A percentile compares a stretch with the other conserved stretches of the same genome.
These are phyloP conservation scores for Zangia roseola DNA, from an alignment of 768 basidiomycete species.

Conservation along the genomic window DNA sequence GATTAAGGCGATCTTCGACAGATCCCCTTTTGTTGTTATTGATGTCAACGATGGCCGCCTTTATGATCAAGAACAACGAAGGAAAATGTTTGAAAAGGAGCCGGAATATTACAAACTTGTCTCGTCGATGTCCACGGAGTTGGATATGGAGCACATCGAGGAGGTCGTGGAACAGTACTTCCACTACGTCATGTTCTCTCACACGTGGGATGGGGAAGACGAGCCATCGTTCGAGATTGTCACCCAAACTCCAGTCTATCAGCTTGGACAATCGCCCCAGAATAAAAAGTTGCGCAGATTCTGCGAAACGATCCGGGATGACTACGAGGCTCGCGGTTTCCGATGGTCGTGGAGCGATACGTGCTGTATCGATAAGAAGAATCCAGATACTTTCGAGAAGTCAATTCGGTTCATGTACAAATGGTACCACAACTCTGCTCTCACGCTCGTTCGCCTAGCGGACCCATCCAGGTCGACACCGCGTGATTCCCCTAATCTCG, in stretches of 20 bases:
- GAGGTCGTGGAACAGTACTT: slow-evolving; percentile 4
- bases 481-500: neutral
- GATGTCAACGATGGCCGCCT: slow-evolving; percentile 5
- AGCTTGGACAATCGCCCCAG: neutral
- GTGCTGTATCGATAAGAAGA: slow-evolving; percentile 8
- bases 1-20: neutral
- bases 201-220: slow-evolving; percentile 8
- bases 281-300: slow-evolving; percentile 12
- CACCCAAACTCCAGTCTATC: neutral
- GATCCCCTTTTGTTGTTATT: slow-evolving; percentile 11
- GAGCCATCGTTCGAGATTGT: slow-evolving; percentile 12
- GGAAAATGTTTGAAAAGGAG: slow-evolving; percentile 1
- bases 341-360: slow-evolving; percentile 15
- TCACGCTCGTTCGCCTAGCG: slow-evolving; percentile 14
- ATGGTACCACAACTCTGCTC: slow-evolving; percentile 11
- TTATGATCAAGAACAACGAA: neutral
- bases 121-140: slow-evolving; percentile 3
- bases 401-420: slow-evolving; percentile 15
- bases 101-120: slow-evolving; percentile 1
- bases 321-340: neutral
- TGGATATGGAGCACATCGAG: neutral
- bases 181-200: slow-evolving; percentile 18
- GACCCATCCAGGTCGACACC: neutral
- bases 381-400: neutral
- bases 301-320: slow-evolving; percentile 3